phyloP scores from a whole-genome alignment of 495 filamentous ascomycete species.

The Penicillium cinerascens region DNA sequence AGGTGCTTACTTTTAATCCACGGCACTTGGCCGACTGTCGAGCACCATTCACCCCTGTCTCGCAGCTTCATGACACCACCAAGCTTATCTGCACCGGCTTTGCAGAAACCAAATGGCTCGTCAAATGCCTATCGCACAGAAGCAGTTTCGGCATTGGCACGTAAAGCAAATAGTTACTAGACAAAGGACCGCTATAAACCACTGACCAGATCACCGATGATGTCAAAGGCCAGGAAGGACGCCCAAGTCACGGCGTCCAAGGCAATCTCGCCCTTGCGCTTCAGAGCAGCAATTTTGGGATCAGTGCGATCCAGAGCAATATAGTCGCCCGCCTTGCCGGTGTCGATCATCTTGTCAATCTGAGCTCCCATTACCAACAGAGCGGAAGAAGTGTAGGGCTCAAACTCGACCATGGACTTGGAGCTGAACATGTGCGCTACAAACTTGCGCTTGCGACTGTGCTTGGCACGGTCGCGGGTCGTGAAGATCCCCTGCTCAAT shows the following conservation, averaged over 20 bases:
- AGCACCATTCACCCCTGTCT: too few relatives aligned
- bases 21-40: too few relatives aligned
- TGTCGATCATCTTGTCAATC: too few relatives aligned
- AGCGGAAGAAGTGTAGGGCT: slow-evolving; percentile 77
- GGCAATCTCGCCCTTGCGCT: slow-evolving; percentile 43
- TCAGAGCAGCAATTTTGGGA: slow-evolving; percentile 64
- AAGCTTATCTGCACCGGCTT: too few relatives aligned
- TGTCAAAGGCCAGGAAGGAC: slow-evolving; percentile 65
- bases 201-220: slow-evolving; percentile 54
- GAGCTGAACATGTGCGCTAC: slow-evolving; percentile 76
- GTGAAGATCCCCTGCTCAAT: slow-evolving; percentile 81
- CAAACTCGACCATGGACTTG: slow-evolving; percentile 74
- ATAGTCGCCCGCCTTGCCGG: too few relatives aligned
- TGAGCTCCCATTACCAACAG: too few relatives aligned
- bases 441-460: slow-evolving; percentile 81
- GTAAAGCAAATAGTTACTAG: slow-evolving; percentile 34
- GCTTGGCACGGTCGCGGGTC: slow-evolving; percentile 73
- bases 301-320: slow-evolving; percentile 62
- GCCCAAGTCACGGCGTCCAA: slow-evolving; percentile 82
- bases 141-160: slow-evolving; percentile 52
- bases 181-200: slow-evolving; percentile 47
- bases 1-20: too few relatives aligned
- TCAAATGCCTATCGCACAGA: slow-evolving; percentile 45
- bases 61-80: too few relatives aligned
- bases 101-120: too few relatives aligned